Conservation (phyloP, 2,329 filamentous ascomycete genomes). For the Colletotrichum spaethianum region DNA sequence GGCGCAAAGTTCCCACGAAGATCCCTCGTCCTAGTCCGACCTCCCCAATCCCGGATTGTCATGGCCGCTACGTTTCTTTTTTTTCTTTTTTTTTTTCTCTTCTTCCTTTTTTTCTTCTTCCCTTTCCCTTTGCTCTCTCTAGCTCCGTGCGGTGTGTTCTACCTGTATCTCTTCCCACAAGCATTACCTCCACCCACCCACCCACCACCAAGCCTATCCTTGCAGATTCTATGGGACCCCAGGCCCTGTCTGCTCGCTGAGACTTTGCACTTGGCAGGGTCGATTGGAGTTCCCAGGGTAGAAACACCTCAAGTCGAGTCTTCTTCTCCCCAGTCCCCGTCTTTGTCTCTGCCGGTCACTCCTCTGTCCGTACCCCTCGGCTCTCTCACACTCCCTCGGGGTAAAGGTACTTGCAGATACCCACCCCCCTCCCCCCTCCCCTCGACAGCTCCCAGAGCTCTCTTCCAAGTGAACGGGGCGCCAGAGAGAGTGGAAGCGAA, state of each 20-base stretch:
- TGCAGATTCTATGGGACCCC: conserved; percentile 4
- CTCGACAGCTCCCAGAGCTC: not conserved
- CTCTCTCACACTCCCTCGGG: not conserved
- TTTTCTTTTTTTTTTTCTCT: not conserved
- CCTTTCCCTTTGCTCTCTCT: conserved; percentile 9
- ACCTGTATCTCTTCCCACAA: conserved; percentile 5
- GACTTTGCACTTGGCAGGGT: conserved; percentile 39
- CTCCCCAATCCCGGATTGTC: conserved; percentile 11
- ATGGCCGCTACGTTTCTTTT: conserved; percentile 7
- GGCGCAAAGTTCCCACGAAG: conserved; percentile 23
- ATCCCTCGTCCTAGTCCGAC: conserved; percentile 12
- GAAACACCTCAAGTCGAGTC: conserved; percentile 16
- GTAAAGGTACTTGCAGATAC: not conserved
- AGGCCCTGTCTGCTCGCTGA: conserved; percentile 37
- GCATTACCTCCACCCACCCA: not conserved
- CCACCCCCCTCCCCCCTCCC: not conserved
- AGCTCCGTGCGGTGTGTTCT: not conserved
- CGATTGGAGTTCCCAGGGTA: conserved; percentile 24
- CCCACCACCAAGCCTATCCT: not conserved
- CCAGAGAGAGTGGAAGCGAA: not conserved
- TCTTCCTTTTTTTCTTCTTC: not conserved
- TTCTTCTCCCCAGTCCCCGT: not conserved
- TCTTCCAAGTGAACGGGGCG: not conserved
- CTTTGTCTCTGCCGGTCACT: not conserved
- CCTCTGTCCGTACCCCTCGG: not conserved